Percentiles rank a stretch among this genome's conserved stretches.
These are phyloP conservation scores for Benincasa hispida DNA, from an alignment of 306 rosid species.

Conservation along the genomic window DNA sequence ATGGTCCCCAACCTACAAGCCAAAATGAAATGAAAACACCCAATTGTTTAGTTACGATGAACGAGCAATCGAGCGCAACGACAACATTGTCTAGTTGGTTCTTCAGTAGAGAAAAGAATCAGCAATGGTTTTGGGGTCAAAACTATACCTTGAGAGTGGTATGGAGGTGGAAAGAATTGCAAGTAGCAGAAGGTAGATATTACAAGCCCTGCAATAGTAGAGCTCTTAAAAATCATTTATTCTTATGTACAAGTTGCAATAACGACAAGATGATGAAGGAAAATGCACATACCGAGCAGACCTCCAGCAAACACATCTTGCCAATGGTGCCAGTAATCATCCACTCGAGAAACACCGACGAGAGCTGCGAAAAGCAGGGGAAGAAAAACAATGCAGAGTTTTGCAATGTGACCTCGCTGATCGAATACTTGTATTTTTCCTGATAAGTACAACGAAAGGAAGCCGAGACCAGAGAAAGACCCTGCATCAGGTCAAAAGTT, in stretches of 20 bases:
- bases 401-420: slow-evolving; percentile 57
- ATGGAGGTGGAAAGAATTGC: slow-evolving; percentile 85
- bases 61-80: neutral
- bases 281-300: slow-evolving; percentile 45
- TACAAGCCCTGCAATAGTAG: slow-evolving; percentile 44
- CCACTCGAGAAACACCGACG: slow-evolving; percentile 74
- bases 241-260: neutral
- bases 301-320: slow-evolving; percentile 86
- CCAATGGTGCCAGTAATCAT: slow-evolving; percentile 99
- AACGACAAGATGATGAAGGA: neutral
- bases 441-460: slow-evolving; percentile 59
- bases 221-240: slow-evolving; percentile 7
- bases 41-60: neutral
- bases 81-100: neutral
- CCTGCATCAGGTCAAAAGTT: slow-evolving; percentile 37
- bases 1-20: slow-evolving; percentile 81
- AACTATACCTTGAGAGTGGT: slow-evolving; percentile 55
- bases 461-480: slow-evolving; percentile 83
- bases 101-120: neutral
- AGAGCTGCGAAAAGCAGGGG: slow-evolving; percentile 79
- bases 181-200: slow-evolving; percentile 72
- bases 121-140: neutral
- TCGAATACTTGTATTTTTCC: slow-evolving; percentile 76
- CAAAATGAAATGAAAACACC: neutral
- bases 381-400: slow-evolving; percentile 53